Evolutionary conservation across 2,329 filamentous ascomycete genomes (phyloP).

Genomic region (Alternaria conjuncta): DNA sequence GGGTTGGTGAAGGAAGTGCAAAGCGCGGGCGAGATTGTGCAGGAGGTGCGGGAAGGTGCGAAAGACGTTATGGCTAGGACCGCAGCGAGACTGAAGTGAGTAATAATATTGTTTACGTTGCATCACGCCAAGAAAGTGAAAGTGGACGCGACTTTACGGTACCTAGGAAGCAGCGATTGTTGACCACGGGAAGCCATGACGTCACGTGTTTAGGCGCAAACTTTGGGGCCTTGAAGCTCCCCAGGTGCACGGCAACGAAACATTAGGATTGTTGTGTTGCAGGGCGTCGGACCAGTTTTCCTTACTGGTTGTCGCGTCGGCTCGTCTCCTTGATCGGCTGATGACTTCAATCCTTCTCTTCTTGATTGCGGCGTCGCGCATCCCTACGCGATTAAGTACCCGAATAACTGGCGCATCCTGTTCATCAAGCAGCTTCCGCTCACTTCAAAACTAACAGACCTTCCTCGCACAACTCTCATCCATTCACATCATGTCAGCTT

Average conservation of each 20-base stretch:
- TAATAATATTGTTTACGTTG: neutral
- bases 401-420: neutral
- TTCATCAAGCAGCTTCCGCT: neutral
- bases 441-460: neutral
- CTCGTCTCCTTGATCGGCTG: neutral
- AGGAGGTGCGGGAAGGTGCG: conserved; percentile 49
- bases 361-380: neutral
- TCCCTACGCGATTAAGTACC: neutral
- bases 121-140: neutral
- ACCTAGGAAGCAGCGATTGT: neutral
- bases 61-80: conserved; percentile 38
- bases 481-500: neutral
- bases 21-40: conserved; percentile 60
- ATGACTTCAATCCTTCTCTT: rapidly evolving
- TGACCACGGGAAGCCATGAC: neutral
- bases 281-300: neutral
- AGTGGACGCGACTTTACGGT: neutral
- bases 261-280: neutral
- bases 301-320: neutral
- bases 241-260: neutral
- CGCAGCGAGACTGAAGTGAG: neutral
- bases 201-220: neutral
- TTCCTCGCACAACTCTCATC: neutral
- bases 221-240: neutral
- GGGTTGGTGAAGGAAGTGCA: conserved; percentile 61